Conservation (phyloP, 148 eudicot species). For the Amaranthus cruentus region DNA sequence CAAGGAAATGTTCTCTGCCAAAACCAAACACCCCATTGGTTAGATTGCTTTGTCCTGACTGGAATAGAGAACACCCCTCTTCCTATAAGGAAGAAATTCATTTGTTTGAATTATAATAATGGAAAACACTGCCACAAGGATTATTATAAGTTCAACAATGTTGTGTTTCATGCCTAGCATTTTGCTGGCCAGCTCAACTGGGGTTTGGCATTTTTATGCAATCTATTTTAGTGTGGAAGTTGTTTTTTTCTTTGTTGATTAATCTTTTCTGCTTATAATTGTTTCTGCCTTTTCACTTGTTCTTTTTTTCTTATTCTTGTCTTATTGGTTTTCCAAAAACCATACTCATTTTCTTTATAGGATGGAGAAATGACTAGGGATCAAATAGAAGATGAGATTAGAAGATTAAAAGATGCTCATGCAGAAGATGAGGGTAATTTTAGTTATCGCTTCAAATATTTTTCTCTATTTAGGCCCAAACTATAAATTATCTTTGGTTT, state of each 20-base stretch:
- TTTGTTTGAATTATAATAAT: neutral
- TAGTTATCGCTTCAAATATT: neutral
- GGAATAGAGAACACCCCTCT: too few species aligned
- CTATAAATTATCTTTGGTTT: neutral
- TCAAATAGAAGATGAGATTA: constrained; percentile 90
- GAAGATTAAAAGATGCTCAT: constrained; percentile 78
- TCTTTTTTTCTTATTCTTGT: neutral
- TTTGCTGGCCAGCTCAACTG: neutral
- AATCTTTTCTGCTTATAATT: neutral
- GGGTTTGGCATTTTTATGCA: neutral
- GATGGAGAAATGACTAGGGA: constrained; percentile 90
- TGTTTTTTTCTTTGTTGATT: neutral
- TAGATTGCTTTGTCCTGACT: too few species aligned
- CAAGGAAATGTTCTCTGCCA: too few species aligned
- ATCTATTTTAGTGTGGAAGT: neutral
- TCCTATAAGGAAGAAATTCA: neutral
- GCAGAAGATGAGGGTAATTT: constrained; percentile 91
- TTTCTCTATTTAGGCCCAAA: neutral
- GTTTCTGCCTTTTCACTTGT: neutral
- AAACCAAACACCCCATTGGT: too few species aligned
- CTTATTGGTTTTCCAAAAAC: neutral
- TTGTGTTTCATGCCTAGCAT: neutral
- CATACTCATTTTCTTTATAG: constrained; percentile 34
- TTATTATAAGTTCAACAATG: too few species aligned
- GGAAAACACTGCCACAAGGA: neutral